Base-by-base conservation (phyloP, 2,329 filamentous ascomycete genomes). In the Penicillium sp. region DNA sequence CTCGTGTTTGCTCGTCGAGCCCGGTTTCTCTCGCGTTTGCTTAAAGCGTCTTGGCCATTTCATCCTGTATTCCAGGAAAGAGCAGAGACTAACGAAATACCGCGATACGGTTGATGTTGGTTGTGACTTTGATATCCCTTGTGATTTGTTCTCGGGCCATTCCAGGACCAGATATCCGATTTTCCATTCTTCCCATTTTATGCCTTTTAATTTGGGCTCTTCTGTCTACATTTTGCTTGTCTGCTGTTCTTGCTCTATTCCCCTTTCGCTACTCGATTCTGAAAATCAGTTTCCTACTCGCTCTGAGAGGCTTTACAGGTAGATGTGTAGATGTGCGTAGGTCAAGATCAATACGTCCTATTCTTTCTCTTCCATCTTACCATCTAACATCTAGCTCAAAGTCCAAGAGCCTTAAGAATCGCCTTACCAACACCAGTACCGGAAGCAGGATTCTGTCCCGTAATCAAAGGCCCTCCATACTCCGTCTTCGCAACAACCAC, bases 361-460 rank as follows among this genome's bases (percentile, higher is more conserved):
- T 20, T 37, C 33, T 37, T 37, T 3, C 5, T 12, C 33, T 33
- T 8, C 8, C 20, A 29, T 35, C 32, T 6, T 8, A 28, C 3
- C 3, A 3, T 6, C 20, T 23, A 23, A 28, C 7, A 28, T 28
- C 27, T 9, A 28, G 7, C 7, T 28, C 27, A 9, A 9, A 63
- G n/a, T 4, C 59, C 57, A 50, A 63, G 47, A 44, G 52, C 72
- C 63, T 70, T 67, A 13, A 73, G 57, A 48, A 78, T 66, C 13
- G 68, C 75, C 61, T 75, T 66, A 0, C 69, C 76, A 31, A 78
- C 67, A 0, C 59, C 69, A 1, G 60, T 64, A 8, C 73, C 75
- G 59, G 71, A 75, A 5, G 67, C 64, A 1, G 75, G 74, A 50
- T 78, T 78, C 65, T 78, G 75, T 0, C 76, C 76, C 0, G 76